These are phyloP conservation scores for Penicillium oxalicum DNA, from an alignment of 2,329 filamentous ascomycete species.

Conservation along the genomic window DNA sequence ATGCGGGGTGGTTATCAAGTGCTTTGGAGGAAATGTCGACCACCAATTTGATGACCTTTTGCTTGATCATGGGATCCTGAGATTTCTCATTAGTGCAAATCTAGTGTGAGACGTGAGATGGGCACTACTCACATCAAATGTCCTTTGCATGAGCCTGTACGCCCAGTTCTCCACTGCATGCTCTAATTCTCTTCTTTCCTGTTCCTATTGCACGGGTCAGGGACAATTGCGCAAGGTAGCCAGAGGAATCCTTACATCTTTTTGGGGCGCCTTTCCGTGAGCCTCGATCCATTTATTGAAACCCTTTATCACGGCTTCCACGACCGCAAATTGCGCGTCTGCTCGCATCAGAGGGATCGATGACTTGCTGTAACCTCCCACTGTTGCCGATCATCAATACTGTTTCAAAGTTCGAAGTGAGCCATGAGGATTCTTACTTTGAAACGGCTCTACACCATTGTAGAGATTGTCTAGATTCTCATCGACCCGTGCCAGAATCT, in stretches of 20 bases:
- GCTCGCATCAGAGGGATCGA: conserved; percentile 56
- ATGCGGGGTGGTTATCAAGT: conserved; percentile 67
- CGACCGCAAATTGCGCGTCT: conserved; percentile 83
- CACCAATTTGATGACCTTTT: conserved; percentile 72
- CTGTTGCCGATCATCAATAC: conserved; percentile 12
- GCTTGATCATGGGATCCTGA: conserved; percentile 73
- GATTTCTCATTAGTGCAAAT: conserved; percentile 10
- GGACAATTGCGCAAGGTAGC: not conserved
- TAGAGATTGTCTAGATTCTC: conserved; percentile 70
- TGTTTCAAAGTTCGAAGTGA: too few relatives aligned
- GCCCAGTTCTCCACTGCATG: conserved; percentile 38
- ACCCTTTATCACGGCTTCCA: conserved; percentile 82
- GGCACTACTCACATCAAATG: conserved; percentile 30
- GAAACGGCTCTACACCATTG: conserved; percentile 60
- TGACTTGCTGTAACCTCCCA: conserved; percentile 36
- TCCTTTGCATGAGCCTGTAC: conserved; percentile 35
- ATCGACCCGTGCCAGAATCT: conserved; percentile 78
- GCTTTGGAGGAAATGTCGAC: conserved; percentile 80
- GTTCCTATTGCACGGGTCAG: conserved; percentile 25
- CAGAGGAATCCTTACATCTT: conserved; percentile 35
- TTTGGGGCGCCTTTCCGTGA: conserved; percentile 48
- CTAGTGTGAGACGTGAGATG: not conserved
- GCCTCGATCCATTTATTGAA: conserved; percentile 70
- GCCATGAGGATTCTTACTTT: conserved; percentile 45
- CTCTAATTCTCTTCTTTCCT: conserved; percentile 36